A percentile compares a stretch with the other conserved stretches of the same genome.
These are phyloP conservation scores for Leucocoprinus birnbaumii DNA, from an alignment of 768 basidiomycete genomes.

Conservation along the genomic window DNA sequence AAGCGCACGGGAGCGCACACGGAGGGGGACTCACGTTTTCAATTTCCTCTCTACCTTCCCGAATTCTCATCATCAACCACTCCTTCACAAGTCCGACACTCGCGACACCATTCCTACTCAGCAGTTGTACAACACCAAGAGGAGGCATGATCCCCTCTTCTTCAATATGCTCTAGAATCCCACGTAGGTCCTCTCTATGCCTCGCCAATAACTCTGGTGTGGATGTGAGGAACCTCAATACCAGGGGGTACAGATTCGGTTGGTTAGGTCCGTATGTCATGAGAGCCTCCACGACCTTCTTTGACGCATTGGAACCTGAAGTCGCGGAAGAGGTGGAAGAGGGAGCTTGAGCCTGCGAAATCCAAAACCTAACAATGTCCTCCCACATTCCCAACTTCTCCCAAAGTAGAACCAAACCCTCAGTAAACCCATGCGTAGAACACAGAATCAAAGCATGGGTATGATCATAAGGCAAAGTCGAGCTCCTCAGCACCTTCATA, in stretches of 20 bases:
- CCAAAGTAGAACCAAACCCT: constrained; percentile 88
- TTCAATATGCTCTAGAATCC: constrained; percentile 76
- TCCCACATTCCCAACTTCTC: constrained; percentile 96
- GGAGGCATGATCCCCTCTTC: constrained; percentile 83
- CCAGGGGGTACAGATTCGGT: constrained; percentile 81
- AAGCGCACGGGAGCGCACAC: neutral
- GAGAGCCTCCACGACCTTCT: constrained; percentile 70
- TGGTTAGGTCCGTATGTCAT: constrained; percentile 67
- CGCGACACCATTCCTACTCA: constrained; percentile 86
- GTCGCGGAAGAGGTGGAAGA: constrained; percentile 24
- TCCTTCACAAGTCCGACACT: constrained; percentile 90
- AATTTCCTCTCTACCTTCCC: constrained; percentile 70
- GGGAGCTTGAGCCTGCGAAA: constrained; percentile 52
- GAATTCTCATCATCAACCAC: constrained; percentile 83
- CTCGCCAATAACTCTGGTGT: constrained; percentile 67
- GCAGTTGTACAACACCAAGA: constrained; percentile 82
- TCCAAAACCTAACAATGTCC: constrained; percentile 91
- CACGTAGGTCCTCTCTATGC: constrained; percentile 69
- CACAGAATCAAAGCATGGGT: constrained; percentile 96
- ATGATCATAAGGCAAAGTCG: constrained; percentile 72
- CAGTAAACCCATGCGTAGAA: constrained; percentile 77
- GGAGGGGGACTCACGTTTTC: constrained; percentile 57
- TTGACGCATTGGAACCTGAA: constrained; percentile 30
- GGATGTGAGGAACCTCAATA: constrained; percentile 86
- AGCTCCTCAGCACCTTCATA: constrained; percentile 61